Conservation (phyloP, 2,329 filamentous ascomycete species). For the Arthroderma sp. region DNA sequence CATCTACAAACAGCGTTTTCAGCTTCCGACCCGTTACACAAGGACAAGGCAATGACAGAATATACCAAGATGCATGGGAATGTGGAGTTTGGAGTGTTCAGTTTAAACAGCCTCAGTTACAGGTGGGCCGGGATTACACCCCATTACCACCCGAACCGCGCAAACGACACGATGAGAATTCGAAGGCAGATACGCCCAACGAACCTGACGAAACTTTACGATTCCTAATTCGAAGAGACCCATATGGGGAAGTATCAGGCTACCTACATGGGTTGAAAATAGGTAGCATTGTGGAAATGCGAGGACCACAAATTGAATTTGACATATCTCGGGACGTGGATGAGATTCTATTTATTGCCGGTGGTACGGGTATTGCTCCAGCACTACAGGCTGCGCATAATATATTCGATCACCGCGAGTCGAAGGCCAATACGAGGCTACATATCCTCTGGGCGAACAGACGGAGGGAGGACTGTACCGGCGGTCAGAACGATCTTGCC, state of each 20-base stretch:
- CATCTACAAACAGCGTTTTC: conserved; percentile 35
- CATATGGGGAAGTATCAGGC: conserved; percentile 69
- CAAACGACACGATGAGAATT: not conserved
- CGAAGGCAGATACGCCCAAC: conserved; percentile 8
- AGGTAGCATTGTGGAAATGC: conserved; percentile 55
- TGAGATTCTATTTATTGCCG: conserved; percentile 70
- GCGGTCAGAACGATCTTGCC: conserved; percentile 42
- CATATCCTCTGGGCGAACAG: conserved; percentile 76
- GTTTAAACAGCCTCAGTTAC: conserved; percentile 85
- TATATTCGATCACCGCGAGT: conserved; percentile 30
- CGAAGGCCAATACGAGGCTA: conserved; percentile 35
- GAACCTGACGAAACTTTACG: conserved; percentile 38
- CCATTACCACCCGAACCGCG: conserved; percentile 51
- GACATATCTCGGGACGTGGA: conserved; percentile 41
- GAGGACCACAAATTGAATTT: conserved; percentile 66
- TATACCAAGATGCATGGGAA: conserved; percentile 39
- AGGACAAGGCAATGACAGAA: conserved; percentile 17
- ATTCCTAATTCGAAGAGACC: conserved; percentile 66
- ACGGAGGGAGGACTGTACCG: conserved; percentile 50
- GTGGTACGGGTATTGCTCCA: conserved; percentile 83
- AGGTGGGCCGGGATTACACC: conserved; percentile 86
- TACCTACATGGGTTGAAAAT: conserved; percentile 57
- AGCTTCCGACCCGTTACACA: conserved; percentile 23
- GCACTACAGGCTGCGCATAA: conserved; percentile 67
- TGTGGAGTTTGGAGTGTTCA: conserved; percentile 75